Conservation (phyloP, 345 rosid genomes). For the Citrus trifoliata region DNA sequence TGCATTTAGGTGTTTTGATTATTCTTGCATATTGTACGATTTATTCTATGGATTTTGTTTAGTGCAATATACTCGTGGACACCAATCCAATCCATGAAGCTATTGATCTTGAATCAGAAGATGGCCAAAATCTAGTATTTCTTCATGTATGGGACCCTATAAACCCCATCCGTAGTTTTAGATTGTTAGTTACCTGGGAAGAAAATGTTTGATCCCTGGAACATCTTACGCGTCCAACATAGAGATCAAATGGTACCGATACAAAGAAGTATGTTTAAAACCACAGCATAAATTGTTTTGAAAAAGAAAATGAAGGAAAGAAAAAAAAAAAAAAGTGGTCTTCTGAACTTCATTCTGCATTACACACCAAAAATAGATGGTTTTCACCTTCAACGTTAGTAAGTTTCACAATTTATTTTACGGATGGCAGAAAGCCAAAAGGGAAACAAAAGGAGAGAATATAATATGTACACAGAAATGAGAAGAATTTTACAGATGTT, state of each 20-base stretch:
- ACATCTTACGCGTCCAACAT: background rate
- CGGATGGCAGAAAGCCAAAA: background rate
- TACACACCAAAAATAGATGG: background rate
- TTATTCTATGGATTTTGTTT: too few relatives aligned
- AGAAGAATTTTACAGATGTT: background rate
- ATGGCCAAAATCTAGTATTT: too few relatives aligned
- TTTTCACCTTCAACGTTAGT: background rate
- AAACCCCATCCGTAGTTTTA: background rate
- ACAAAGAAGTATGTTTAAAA: background rate
- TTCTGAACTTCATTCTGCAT: background rate
- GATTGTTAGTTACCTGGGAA: background rate
- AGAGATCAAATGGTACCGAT: background rate
- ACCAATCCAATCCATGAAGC: too few relatives aligned
- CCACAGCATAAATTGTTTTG: background rate
- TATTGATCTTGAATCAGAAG: too few relatives aligned
- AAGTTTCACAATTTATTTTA: background rate
- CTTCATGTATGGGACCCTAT: background rate
- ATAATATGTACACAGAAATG: conserved; percentile 21
- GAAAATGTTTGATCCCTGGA: background rate
- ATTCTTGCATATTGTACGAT: too few relatives aligned
- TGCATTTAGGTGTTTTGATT: too few relatives aligned
- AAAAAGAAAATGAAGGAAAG: too few relatives aligned
- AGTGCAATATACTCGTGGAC: too few relatives aligned
- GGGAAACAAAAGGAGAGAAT: background rate
- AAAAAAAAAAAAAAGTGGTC: too few relatives aligned